Evolutionary conservation across 148 eudicot species (phyloP), one percentile per base, ranked within the genome.

Genomic region (Rhododendron mucronatum): DNA sequence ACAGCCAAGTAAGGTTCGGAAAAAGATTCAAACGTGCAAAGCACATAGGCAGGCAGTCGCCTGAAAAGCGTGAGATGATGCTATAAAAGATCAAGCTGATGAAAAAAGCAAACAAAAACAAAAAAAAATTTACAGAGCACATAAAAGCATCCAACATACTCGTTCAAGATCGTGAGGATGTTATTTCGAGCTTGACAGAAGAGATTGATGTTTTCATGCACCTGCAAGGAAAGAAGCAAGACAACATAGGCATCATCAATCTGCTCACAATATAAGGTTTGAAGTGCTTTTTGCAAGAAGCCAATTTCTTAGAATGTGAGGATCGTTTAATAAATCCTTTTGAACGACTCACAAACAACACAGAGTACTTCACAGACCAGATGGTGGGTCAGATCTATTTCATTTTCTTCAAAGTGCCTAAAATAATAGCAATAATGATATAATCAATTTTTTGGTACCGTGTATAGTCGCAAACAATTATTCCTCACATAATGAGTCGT

Each of bases 121-220:
- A 69, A 53, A 57, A 30, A 44, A 83, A 59, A 47, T 8, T 6
- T 11, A 39, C 74, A 88, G n/a, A 74, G 55, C n/a, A 83, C 9
- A 81, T 71, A 3, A 87, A 55, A 71, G 35, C 51, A 57, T 18
- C 69, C 53, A 76, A 88, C 94, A 21, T 95, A 95, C 99, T 94
- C 97, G 78, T 94, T 95, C 91, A 95, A 69, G 86, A 95, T 89
- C 83, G 92, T 89, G 33, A 88, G 59, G 73, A 94, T 88, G 87
- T 93, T 95, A 41, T 90, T 91, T 57, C 95, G 93, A 78, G 94
- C 96, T 91, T 95, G 95, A 90, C 91, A 89, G 85, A 95, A 91
- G 88, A 95, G 93, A 88, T 77, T 85, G 67, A 92, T 87, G 90
- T 95, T 95, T 30, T 95, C 98, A 71, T 96, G 95, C 85, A 93